phyloP scores from a whole-genome alignment of 2,329 filamentous ascomycete species.

The Aspergillus persii region DNA sequence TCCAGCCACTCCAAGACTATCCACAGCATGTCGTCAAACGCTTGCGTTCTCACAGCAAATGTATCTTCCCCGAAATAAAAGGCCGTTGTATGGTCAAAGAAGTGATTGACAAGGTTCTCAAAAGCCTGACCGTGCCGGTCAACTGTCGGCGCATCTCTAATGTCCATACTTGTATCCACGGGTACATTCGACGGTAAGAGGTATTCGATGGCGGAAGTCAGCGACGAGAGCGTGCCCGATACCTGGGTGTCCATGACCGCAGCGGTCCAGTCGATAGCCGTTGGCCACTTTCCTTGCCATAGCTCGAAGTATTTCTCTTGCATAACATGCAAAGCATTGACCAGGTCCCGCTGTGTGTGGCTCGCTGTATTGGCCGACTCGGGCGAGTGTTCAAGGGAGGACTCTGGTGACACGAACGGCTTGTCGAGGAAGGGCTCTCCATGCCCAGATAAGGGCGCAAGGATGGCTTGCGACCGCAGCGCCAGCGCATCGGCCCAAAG shows the following conservation, averaged over 20 bases:
- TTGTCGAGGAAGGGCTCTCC: slow-evolving; percentile 11
- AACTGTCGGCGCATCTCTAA: not conserved
- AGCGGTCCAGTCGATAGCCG: slow-evolving; percentile 88
- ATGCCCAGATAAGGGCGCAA: slow-evolving; percentile 15
- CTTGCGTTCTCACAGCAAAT: slow-evolving; percentile 70
- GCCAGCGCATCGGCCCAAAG: slow-evolving; percentile 29
- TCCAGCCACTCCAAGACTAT: slow-evolving; percentile 91
- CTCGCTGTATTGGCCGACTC: slow-evolving; percentile 14
- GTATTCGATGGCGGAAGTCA: slow-evolving; percentile 58
- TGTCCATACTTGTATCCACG: not conserved
- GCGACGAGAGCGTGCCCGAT: slow-evolving; percentile 67
- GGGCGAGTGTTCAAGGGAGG: slow-evolving; percentile 7
- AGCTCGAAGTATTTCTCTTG: slow-evolving; percentile 75
- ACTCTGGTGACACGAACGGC: slow-evolving; percentile 9
- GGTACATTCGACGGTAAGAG: slow-evolving; percentile 35
- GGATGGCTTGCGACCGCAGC: slow-evolving; percentile 26
- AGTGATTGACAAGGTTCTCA: slow-evolving; percentile 78
- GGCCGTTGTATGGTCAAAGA: slow-evolving; percentile 72
- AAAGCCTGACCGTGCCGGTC: slow-evolving; percentile 45
- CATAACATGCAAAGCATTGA: slow-evolving; percentile 69
- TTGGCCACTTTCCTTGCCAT: slow-evolving; percentile 79
- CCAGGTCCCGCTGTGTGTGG: slow-evolving; percentile 42
- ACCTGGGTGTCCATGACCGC: slow-evolving; percentile 80
- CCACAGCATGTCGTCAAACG: slow-evolving; percentile 94
- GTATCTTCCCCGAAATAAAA: slow-evolving; percentile 88